Evolutionary conservation across 495 filamentous ascomycete genomes (phyloP).

Genomic region (Stereocaulon alpinum): DNA sequence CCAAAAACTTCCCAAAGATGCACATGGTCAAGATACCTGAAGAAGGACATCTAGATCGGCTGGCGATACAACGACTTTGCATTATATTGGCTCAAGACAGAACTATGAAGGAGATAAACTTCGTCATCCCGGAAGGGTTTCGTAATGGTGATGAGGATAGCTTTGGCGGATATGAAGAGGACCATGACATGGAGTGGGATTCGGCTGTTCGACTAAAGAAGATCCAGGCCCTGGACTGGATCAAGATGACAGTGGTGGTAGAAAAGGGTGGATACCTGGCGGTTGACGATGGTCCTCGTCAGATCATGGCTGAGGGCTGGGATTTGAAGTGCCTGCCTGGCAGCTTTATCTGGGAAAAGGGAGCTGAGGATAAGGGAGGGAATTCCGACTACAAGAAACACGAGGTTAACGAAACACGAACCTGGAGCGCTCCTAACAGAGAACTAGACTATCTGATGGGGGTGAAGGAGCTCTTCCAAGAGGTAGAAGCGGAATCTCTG

Average conservation of each 20-base stretch:
- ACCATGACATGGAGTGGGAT: conserved; percentile 20
- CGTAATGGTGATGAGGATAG: conserved; percentile 19
- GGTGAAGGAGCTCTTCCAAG: conserved; percentile 13
- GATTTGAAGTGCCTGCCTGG: conserved; percentile 18
- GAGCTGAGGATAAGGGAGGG: conserved; percentile 16
- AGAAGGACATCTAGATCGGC: conserved; percentile 19
- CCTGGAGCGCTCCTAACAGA: conserved; percentile 12
- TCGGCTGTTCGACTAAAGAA: conserved; percentile 10
- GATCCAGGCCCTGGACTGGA: conserved; percentile 15
- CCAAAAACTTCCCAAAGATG: conserved; percentile 21
- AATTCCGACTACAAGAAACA: conserved; percentile 19
- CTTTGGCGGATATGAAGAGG: conserved; percentile 19
- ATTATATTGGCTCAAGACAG: conserved; percentile 15
- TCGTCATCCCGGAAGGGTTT: conserved; percentile 19
- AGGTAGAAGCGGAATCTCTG: conserved; percentile 2
- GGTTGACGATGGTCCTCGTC: conserved; percentile 15
- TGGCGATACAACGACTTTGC: conserved; percentile 18
- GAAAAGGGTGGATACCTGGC: conserved; percentile 19
- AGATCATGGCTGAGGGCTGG: conserved; percentile 20
- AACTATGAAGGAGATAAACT: conserved; percentile 18
- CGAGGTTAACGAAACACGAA: conserved; percentile 16
- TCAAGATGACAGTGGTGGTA: conserved; percentile 21
- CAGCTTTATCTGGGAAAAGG: conserved; percentile 22
- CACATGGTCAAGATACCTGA: conserved; percentile 19
- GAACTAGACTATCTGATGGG: conserved; percentile 12